Conservation (phyloP, 2,329 filamentous ascomycete species). For the Colletotrichum tropicicola region DNA sequence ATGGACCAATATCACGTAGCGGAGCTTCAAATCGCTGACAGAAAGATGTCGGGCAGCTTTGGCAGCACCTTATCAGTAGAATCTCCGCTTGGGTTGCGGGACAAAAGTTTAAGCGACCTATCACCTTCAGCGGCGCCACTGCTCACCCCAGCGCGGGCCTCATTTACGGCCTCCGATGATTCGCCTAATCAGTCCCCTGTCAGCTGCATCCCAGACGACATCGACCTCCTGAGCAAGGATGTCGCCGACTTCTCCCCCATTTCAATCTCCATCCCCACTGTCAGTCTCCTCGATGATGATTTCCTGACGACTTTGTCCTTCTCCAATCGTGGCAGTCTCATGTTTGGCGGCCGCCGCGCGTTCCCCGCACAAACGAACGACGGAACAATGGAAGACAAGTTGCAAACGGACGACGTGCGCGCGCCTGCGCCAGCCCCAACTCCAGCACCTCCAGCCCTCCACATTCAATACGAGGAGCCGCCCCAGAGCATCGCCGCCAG, state of each 20-base stretch:
- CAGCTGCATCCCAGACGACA: slow-evolving; percentile 28
- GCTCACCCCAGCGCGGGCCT: slow-evolving; percentile 38
- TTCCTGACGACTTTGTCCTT: slow-evolving; percentile 66
- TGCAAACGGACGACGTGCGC: slow-evolving; percentile 6
- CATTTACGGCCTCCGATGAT: slow-evolving; percentile 20
- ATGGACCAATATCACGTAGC: slow-evolving; percentile 17
- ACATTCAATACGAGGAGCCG: slow-evolving; percentile 21
- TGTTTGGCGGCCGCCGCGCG: slow-evolving; percentile 56
- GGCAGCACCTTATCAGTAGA: slow-evolving; percentile 36
- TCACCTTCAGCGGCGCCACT: slow-evolving; percentile 36
- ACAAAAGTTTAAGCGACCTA: slow-evolving; percentile 35
- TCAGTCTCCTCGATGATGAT: slow-evolving; percentile 65
- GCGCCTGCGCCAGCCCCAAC: background rate
- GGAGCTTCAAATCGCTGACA: slow-evolving; percentile 13
- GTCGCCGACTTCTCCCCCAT: slow-evolving; percentile 56
- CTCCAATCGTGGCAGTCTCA: slow-evolving; percentile 71
- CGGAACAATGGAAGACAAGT: slow-evolving; percentile 13
- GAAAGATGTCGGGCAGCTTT: slow-evolving; percentile 37
- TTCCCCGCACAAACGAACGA: slow-evolving; percentile 17
- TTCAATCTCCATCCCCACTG: slow-evolving; percentile 64
- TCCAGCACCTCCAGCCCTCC: slow-evolving; percentile 10
- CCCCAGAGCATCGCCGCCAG: slow-evolving; percentile 7
- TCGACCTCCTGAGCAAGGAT: slow-evolving; percentile 35
- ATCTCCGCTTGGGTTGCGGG: slow-evolving; percentile 32
- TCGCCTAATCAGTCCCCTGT: slow-evolving; percentile 32